phyloP scores from a whole-genome alignment of 352 stramenopile species.

The Hyaloperonospora arabidopsidis region DNA sequence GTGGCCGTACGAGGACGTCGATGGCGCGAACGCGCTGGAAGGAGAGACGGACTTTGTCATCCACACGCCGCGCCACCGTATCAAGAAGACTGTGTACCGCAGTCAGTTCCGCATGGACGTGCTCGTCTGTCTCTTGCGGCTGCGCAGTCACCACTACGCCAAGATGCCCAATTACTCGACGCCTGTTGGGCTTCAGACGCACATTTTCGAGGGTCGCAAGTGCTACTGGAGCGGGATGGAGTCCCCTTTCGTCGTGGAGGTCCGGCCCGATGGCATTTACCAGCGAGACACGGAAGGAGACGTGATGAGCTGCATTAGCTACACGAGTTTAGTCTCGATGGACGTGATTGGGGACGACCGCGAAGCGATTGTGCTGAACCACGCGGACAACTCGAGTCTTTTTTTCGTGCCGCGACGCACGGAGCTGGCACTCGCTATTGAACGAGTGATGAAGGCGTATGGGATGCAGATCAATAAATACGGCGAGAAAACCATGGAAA shows the following conservation, averaged over 20 bases:
- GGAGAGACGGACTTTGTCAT: conserved; percentile 77
- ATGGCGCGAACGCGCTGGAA: conserved; percentile 48
- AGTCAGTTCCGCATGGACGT: conserved; percentile 80
- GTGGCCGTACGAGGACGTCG: conserved; percentile 76
- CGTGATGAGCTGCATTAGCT: conserved; percentile 72
- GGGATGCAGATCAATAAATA: conserved; percentile 81
- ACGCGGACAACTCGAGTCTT: conserved; percentile 76
- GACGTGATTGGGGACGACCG: conserved; percentile 73
- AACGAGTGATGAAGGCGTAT: conserved; percentile 64
- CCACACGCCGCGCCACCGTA: conserved; percentile 59
- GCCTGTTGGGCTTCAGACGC: conserved; percentile 43
- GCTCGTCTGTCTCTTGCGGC: conserved; percentile 67
- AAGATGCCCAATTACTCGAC: conserved; percentile 19
- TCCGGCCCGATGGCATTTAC: conserved; percentile 66
- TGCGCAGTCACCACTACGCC: conserved; percentile 56
- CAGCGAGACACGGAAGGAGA: conserved; percentile 69
- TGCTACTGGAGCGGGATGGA: conserved; percentile 50
- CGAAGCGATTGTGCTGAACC: conserved; percentile 63
- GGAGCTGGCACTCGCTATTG: conserved; percentile 64
- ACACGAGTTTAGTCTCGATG: conserved; percentile 77
- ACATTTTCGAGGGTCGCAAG: conserved; percentile 52
- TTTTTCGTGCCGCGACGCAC: conserved; percentile 61
- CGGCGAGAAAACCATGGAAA: conserved; percentile 69
- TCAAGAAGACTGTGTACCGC: conserved; percentile 79
- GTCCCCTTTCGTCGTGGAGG: conserved; percentile 58